Conservation (phyloP, 2,329 filamentous ascomycete genomes). For the Sordariomycetes sp. region DNA sequence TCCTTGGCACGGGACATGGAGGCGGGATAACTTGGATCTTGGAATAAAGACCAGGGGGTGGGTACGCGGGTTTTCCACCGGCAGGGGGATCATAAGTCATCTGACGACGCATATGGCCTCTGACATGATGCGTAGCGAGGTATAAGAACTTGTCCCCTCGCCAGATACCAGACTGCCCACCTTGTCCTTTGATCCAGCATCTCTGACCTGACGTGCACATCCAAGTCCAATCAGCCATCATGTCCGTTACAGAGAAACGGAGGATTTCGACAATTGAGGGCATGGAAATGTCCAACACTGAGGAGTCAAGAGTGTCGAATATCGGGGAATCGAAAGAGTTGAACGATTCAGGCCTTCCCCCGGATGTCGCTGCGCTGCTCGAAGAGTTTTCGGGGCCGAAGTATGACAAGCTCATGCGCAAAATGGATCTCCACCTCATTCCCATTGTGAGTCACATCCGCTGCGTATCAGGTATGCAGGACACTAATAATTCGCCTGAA, state of each 20-base stretch:
- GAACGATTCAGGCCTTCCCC: neutral
- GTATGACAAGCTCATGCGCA: conserved; percentile 50
- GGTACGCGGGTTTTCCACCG: neutral
- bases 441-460: conserved; percentile 28
- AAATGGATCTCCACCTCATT: conserved; percentile 46
- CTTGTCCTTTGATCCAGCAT: neutral
- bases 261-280: neutral
- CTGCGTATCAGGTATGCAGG: neutral
- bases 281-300: neutral
- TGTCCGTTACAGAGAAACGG: neutral
- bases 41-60: neutral
- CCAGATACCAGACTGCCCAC: neutral
- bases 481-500: neutral
- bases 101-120: neutral
- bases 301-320: neutral
- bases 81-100: neutral
- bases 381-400: conserved; percentile 14
- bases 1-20: neutral
- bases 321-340: neutral
- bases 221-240: conserved; percentile 1
- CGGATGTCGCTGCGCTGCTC: conserved; percentile 2
- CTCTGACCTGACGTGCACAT: neutral
- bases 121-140: neutral
- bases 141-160: conserved; percentile 1
- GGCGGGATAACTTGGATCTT: neutral